Evolutionary conservation across 228 moss, liverwort and hornwort genomes (phyloP).

Genomic region (Sphagnum magellanicum): DNA sequence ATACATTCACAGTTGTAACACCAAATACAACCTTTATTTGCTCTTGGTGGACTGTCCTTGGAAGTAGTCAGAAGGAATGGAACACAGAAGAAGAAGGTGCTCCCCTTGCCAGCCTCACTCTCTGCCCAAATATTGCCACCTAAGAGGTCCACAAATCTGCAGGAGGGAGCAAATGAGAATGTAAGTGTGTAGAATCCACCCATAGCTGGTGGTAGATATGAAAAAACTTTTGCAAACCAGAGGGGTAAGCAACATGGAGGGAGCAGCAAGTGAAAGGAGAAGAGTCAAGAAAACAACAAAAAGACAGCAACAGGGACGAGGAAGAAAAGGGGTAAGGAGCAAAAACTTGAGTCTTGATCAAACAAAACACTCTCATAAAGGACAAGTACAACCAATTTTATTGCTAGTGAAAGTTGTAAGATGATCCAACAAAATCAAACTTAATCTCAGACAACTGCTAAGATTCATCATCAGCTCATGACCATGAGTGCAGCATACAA

Average conservation of each 20-base stretch:
- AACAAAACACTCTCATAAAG: too few relatives aligned
- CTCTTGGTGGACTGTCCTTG: constrained; percentile 32
- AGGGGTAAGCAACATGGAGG: not conserved
- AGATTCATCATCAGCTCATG: too few relatives aligned
- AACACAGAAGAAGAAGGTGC: constrained; percentile 56
- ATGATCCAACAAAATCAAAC: too few relatives aligned
- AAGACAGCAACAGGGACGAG: not conserved
- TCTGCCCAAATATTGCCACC: constrained; percentile 81
- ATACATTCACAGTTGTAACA: not conserved
- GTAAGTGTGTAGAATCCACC: not conserved
- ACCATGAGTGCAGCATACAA: too few relatives aligned
- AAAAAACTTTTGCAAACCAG: not conserved
- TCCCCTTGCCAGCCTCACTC: constrained; percentile 72
- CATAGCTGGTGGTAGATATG: not conserved
- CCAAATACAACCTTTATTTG: not conserved
- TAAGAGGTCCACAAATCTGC: constrained; percentile 88
- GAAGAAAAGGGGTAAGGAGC: too few relatives aligned
- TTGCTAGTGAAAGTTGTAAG: too few relatives aligned
- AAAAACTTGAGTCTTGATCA: too few relatives aligned
- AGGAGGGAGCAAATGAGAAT: constrained; percentile 1
- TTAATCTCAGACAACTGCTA: too few relatives aligned
- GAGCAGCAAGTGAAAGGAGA: not conserved
- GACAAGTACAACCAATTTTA: too few relatives aligned
- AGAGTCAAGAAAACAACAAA: not conserved
- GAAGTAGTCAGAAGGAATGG: constrained; percentile 46